A percentile compares a stretch with the other conserved stretches of the same genome.
These are phyloP conservation scores for Platanus orientalis DNA, from an alignment of 164 flowering plant species.

Conservation along the genomic window DNA sequence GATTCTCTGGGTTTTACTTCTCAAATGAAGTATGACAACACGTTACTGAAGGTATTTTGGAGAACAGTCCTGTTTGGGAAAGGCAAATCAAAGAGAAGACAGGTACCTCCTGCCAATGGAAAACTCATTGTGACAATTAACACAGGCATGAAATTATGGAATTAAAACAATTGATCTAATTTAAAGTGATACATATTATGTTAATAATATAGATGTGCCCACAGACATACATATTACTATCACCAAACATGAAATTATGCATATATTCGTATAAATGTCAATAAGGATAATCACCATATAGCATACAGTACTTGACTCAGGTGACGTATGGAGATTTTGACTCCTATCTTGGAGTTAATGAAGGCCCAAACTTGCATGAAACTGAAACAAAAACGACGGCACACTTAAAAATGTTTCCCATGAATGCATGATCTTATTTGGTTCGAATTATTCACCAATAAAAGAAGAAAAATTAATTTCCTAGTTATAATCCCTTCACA, in stretches of 20 bases:
- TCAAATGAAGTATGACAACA: constrained; percentile 62
- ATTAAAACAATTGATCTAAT: constrained; percentile 7
- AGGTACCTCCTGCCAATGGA: constrained; percentile 25
- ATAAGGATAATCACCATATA: no score
- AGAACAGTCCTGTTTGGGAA: constrained; percentile 46
- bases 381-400: not conserved
- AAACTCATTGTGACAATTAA: constrained; percentile 19
- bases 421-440: no score
- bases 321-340: not conserved
- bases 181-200: no score
- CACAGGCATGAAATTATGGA: constrained; percentile 10
- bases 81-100: constrained; percentile 50
- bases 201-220: no score
- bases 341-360: not conserved
- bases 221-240: no score
- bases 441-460: no score
- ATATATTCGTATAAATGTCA: no score
- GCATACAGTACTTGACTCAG: no score
- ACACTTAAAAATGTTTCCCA: not conserved
- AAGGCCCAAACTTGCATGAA: not conserved
- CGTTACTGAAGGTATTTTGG: constrained; percentile 50
- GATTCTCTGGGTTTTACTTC: constrained; percentile 64
- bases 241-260: no score
- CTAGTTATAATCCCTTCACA: no score
- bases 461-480: no score